Base-by-base conservation (phyloP, 345 rosid species). In the Lumnitzera littorea region DNA sequence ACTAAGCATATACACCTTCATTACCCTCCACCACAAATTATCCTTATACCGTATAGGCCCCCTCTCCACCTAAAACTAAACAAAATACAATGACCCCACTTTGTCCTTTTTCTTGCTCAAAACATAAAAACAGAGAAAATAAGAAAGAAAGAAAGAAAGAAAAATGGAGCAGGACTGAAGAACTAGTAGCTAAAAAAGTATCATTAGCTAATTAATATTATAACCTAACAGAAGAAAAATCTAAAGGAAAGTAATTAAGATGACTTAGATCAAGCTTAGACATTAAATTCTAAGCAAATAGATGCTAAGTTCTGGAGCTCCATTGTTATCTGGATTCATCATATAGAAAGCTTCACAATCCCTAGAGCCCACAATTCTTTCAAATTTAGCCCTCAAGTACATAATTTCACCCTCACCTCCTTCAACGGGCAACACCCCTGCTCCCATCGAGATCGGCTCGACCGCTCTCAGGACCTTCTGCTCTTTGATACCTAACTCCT, bases 321-420 rank as follows among this genome's bases (percentile, higher is more conserved):
- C 99, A 71, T 88, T 84, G 67, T 92, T 83, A 54, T 95, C 99
- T 55, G 99, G 99, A 78, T 95, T 95, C 96, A 91, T 91, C 97
- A 95, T 95, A 62, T 95, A 95, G 74, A 90, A 95, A 57, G 99
- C 99, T 57, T 95, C 96, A 0, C 97, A 95, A 62, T 95, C 99
- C 79, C 95, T 85, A 14, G 99, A 91, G 24, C 99, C 99, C 16
- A 95, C 89, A 60, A 95, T 83, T 56, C 96, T 70, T 72, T 95
- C 97, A 58, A 95, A 95, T 62, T 86, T 95, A 29, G 97, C 99
- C 29, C 97, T 91, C 97, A 86, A 88, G 67, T 84, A 84, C 92
- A 84, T 78, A 56, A 88, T 24, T 17, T 84, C 89, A 31, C 70
- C 86, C 8, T 74, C 86, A 11, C 41, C 51, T 25, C 65, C 55